Base-by-base conservation (phyloP, 805 yeast genomes). In the Zygosaccharomyces gambellarensis region DNA sequence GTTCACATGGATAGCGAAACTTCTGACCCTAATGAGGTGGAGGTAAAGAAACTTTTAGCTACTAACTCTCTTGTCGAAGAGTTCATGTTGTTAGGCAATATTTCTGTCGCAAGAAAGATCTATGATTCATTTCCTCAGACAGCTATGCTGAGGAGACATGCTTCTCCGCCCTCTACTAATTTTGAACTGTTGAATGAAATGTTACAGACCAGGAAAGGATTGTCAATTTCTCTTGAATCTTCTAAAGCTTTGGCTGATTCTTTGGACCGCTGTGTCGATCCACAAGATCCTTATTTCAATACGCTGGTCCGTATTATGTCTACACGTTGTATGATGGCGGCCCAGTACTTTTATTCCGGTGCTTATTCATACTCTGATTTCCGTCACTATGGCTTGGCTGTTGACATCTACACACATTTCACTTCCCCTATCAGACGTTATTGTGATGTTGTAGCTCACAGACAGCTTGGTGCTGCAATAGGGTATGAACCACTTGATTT, bases 301-400 rank as follows among this genome's bases (percentile, higher is more conserved):
- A 94, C 97, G 0, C 75, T 94, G 59, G 76, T 92, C 5, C 83
- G 99, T 68, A 94, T 94, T 56, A 85, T 94, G 96, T 94, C 97
- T 6, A 94, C 99, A 0, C 79, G 99, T 61, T 92, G 98, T 71
- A 94, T 94, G 99, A 88, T 90, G 86, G 96, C 99, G 1, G 99
- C 99, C 1, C 97, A 92, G 65, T 94, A 94, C 65, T 94, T 94
- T 72, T 83, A 95, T 9, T 81, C 96, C 0, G 98, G 99, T 7
- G 82, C 86, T 12, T 88, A 77, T 62, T 87, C 95, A 8, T 88
- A 89, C 63, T 82, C 95, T 11, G 99, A 94, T 56, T 94, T 88
- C 74, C 81, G 85, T 54, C 99, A 94, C 75, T 94, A 94, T 68
- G 99, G 99, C 67, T 77, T 94, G 55, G 99, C 99, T 2, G 90